These are phyloP conservation scores for Santalum album DNA, from an alignment of 164 flowering plant species.

Conservation along the genomic window DNA sequence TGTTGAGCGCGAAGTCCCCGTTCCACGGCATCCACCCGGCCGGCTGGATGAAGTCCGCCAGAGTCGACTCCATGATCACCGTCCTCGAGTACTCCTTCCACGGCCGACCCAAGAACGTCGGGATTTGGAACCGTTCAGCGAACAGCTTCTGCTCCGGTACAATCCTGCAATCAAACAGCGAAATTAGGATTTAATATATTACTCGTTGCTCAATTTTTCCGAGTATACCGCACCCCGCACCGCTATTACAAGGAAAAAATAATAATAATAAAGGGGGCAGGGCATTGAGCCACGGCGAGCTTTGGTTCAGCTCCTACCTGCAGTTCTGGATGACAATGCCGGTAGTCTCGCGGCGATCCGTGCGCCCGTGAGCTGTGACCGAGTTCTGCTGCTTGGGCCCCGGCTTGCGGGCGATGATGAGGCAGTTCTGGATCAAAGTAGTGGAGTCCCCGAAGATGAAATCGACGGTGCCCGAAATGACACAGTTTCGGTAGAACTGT, in stretches of 20 bases:
- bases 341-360: not conserved
- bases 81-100: constrained; percentile 6
- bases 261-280: too few species aligned
- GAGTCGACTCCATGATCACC: not conserved
- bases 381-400: constrained; percentile 4
- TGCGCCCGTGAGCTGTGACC: not conserved
- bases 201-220: too few species aligned
- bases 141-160: constrained; percentile 6
- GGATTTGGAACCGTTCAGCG: not conserved
- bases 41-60: not conserved
- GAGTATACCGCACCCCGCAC: too few species aligned
- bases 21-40: constrained; percentile 3
- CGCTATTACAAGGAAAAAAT: too few species aligned
- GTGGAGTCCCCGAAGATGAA: constrained; percentile 6
- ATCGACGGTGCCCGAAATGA: constrained; percentile 5
- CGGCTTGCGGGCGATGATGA: constrained; percentile 1
- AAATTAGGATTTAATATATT: too few species aligned
- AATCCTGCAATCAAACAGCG: too few species aligned
- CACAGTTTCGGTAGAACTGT: constrained; percentile 5
- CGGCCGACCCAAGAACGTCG: not conserved
- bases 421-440: constrained; percentile 1
- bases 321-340: constrained; percentile 5
- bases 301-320: too few species aligned
- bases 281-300: too few species aligned
- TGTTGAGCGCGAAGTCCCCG: constrained; percentile 1